Evolutionary conservation across 2,329 filamentous ascomycete species (phyloP).

Genomic region (Sporothrix globosa): DNA sequence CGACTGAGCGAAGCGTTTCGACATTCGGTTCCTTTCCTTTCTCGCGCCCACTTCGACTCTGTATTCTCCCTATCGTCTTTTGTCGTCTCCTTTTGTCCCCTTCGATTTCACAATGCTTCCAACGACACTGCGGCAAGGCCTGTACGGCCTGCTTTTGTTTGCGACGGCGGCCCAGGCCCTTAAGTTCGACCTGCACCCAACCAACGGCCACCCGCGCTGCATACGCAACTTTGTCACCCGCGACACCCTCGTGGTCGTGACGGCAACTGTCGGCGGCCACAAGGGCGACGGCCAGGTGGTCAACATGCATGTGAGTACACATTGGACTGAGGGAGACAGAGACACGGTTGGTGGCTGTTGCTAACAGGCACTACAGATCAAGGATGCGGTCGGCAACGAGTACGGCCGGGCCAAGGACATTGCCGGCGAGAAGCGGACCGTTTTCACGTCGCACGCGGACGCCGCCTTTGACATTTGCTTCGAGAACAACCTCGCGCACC

Average conservation of each 20-base stretch:
- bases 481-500: slow-evolving; percentile 71
- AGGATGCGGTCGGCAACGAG: slow-evolving; percentile 93
- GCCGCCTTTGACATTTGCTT: slow-evolving; percentile 97
- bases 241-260: slow-evolving; percentile 94
- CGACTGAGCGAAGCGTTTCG: background rate
- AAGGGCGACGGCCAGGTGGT: slow-evolving; percentile 91
- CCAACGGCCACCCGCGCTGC: slow-evolving; percentile 73
- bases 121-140: slow-evolving; percentile 58
- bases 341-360: background rate
- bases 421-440: slow-evolving; percentile 86
- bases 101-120: slow-evolving; percentile 36
- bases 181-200: slow-evolving; percentile 88
- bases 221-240: slow-evolving; percentile 93
- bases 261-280: slow-evolving; percentile 79
- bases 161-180: slow-evolving; percentile 66
- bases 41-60: background rate
- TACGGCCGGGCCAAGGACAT: slow-evolving; percentile 91
- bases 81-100: background rate
- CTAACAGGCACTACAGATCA: slow-evolving; percentile 65
- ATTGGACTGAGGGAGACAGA: too few relatives aligned
- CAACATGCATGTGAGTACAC: slow-evolving; percentile 79
- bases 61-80: background rate
- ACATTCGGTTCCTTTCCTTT: background rate
- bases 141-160: slow-evolving; percentile 62
- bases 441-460: slow-evolving; percentile 91